These are phyloP conservation scores for Rhodotorula kratochvilovae DNA, from an alignment of 768 basidiomycete genomes.

Conservation along the genomic window DNA sequence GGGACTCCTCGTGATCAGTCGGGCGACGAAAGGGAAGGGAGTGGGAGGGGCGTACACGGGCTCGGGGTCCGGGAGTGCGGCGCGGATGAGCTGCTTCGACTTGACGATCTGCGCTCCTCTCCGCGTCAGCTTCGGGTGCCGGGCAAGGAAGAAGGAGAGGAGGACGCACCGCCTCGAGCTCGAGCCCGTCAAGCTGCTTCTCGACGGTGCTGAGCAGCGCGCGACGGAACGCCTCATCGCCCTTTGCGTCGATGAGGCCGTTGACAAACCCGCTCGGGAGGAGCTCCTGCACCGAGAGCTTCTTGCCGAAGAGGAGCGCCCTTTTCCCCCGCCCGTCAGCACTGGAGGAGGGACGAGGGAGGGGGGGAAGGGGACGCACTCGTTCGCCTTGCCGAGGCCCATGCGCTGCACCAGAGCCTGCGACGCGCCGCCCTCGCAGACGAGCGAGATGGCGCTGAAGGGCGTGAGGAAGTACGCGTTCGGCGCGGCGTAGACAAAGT, in stretches of 20 bases:
- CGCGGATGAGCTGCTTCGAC: conserved; percentile 24
- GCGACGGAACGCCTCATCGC: conserved; percentile 11
- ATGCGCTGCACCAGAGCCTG: conserved; percentile 63
- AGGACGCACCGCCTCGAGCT: conserved; percentile 20
- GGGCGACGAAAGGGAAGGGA: neutral
- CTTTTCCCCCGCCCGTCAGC: neutral
- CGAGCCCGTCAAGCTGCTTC: conserved; percentile 16
- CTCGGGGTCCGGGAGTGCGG: conserved; percentile 22
- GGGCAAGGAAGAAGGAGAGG: no score
- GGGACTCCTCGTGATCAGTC: fast-evolving
- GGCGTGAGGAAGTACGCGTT: conserved; percentile 62
- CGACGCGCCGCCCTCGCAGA: conserved; percentile 66
- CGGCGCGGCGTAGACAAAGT: conserved; percentile 65
- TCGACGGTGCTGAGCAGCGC: conserved; percentile 12
- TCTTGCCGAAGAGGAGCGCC: conserved; percentile 66
- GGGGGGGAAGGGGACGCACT: conserved; percentile 42
- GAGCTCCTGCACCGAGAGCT: conserved; percentile 59
- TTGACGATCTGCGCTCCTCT: neutral
- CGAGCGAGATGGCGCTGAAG: conserved; percentile 65
- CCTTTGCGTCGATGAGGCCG: conserved; percentile 46
- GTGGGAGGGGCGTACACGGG: neutral
- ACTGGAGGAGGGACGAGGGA: neutral
- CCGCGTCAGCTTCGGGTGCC: neutral
- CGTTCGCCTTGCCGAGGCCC: conserved; percentile 62
- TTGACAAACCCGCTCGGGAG: conserved; percentile 63